Conservation (phyloP, 177 flowering plant genomes). For the Vitis hybrid region DNA sequence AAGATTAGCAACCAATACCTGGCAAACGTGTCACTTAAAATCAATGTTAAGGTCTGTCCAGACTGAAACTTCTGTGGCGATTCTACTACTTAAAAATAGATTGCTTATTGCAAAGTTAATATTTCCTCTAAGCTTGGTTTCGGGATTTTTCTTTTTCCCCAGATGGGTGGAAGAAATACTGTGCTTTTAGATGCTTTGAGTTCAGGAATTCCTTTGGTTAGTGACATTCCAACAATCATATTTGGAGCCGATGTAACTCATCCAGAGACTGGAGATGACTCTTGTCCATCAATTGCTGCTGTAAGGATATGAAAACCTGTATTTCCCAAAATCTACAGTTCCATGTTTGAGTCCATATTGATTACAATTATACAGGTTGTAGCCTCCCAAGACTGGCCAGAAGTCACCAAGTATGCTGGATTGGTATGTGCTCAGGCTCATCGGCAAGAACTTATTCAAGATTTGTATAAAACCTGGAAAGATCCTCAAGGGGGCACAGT, state of each 20-base stretch:
- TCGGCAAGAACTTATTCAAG: slow-evolving; percentile 78
- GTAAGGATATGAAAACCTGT: slow-evolving; percentile 31
- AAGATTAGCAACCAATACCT: slow-evolving; percentile 58
- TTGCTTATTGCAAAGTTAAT: background rate
- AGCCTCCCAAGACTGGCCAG: slow-evolving; percentile 89
- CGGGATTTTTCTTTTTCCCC: slow-evolving; percentile 1
- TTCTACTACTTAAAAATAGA: background rate
- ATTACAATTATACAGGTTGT: slow-evolving; percentile 47
- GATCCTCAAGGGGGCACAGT: slow-evolving; percentile 64
- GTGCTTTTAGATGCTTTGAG: slow-evolving; percentile 74
- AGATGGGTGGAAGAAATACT: slow-evolving; percentile 83
- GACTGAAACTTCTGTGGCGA: background rate
- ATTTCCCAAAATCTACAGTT: background rate
- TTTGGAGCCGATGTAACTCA: slow-evolving; percentile 92
- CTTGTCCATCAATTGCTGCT: slow-evolving; percentile 81
- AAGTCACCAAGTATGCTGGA: slow-evolving; percentile 78
- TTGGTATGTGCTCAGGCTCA: slow-evolving; percentile 82
- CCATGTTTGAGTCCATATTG: background rate
- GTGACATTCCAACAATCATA: slow-evolving; percentile 75
- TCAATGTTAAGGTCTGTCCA: slow-evolving; percentile 56
- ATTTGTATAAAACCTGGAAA: slow-evolving; percentile 66
- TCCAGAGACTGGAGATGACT: slow-evolving; percentile 71
- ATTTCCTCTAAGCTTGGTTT: background rate
- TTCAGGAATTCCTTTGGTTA: slow-evolving; percentile 70
- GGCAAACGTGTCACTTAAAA: slow-evolving; percentile 59